Base-by-base conservation (phyloP, 371 early-diverging fungal genomes). In the Syncephalastrum racemosum region DNA sequence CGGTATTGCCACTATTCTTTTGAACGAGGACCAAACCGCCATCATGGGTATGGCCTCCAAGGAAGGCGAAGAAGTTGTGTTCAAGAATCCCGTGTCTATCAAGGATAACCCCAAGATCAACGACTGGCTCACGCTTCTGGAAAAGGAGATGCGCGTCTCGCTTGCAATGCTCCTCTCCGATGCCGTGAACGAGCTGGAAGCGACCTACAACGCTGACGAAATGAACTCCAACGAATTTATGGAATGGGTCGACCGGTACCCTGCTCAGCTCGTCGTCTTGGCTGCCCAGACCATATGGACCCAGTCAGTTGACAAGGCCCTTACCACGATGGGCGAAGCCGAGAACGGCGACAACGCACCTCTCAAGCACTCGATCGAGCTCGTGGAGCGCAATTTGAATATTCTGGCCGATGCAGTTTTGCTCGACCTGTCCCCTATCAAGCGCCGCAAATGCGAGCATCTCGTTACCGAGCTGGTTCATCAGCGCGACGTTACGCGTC, bases 381-480 rank as follows among this genome's bases (percentile, higher is more conserved):
- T 85, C 31, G 84, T 93, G 10, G 88, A 91, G 54, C 78, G 87
- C 36, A 86, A 88, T 22, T 77, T 99, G 57, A 87, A 89, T 22
- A 78, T 92, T 15, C 83, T 99, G 24, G 97, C 99, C 0, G 95
- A 95, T 58, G 84, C 95, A 24, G 98, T 98, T 5, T 80, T 98
- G 13, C 75, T 86, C 54, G 95, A 97, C 60, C 75, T 98, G 59
- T 73, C 84, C 0, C 70, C 89, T 12, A 87, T 96, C 54, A 83
- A 84, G 55, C 91, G 99, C 56, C 86, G 90, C 60, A 99, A 98
- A 73, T 92, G 96, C 67, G 99, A 99, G 73, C 95, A 96, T 60
- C 71, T 99, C 49, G 95, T 99, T 52, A 98, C 99, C 2, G 99
- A 98, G 69, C 87, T 97, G 39, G 98, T 99, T 2, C 98, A 99